Evolutionary conservation across 2,329 filamentous ascomycete species (phyloP).

Genomic region (Calonectria leucothoes): DNA sequence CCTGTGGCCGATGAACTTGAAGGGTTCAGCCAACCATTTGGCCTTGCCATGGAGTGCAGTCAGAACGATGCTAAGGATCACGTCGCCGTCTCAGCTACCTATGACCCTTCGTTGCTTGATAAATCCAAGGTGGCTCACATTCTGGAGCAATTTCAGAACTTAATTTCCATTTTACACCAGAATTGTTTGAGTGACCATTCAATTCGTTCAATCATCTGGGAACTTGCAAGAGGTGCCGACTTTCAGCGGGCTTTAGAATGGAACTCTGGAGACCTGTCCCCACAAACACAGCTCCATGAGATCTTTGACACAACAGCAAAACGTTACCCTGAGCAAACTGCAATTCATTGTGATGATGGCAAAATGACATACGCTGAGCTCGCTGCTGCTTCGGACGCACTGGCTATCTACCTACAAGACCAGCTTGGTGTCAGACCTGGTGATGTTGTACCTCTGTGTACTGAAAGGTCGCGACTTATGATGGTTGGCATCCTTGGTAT

Average conservation of each 20-base stretch:
- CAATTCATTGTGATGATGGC: not conserved
- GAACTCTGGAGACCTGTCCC: not conserved
- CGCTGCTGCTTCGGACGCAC: not conserved
- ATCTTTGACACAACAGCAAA: not conserved
- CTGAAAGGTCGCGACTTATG: not conserved
- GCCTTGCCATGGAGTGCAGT: not conserved
- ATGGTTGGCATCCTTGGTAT: not conserved
- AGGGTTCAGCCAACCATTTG: not conserved
- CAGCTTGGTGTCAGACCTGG: not conserved
- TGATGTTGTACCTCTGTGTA: not conserved
- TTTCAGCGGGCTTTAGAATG: not conserved
- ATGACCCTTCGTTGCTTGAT: not conserved
- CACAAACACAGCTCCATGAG: not conserved
- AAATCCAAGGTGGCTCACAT: not conserved
- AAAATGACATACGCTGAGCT: not conserved
- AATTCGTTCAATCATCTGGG: not conserved
- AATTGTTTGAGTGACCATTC: not conserved
- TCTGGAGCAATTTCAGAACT: not conserved
- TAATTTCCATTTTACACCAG: not conserved
- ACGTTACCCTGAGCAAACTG: not conserved
- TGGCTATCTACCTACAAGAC: not conserved
- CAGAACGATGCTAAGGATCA: not conserved
- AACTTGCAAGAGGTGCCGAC: not conserved
- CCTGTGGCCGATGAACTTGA: not conserved
- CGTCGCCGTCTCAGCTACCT: not conserved